Conservation (phyloP, 176 grass and related monocot species). For the Ananas comosus region DNA sequence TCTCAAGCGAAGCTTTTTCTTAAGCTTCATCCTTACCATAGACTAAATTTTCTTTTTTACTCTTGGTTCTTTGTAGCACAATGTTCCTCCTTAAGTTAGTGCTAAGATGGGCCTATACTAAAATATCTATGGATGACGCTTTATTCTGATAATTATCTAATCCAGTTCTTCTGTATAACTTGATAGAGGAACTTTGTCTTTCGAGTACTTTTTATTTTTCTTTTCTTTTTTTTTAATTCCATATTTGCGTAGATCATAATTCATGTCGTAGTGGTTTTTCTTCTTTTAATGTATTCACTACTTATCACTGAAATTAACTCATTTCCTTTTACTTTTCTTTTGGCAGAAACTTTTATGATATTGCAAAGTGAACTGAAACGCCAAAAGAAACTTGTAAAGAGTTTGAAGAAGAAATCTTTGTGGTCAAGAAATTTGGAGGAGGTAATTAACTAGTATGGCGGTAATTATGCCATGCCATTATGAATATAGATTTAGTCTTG, state of each 20-base stretch:
- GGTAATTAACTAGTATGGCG: slow-evolving; percentile 32
- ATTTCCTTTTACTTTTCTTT: not conserved
- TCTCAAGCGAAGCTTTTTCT: no score
- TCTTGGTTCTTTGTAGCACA: no score
- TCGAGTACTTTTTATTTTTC: not conserved
- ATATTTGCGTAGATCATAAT: not conserved
- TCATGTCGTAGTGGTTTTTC: not conserved
- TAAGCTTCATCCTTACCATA: no score
- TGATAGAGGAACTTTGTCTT: not conserved
- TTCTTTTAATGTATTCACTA: not conserved
- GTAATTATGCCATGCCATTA: not conserved
- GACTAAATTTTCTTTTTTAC: no score
- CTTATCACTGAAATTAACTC: not conserved
- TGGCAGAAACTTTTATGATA: slow-evolving; percentile 76
- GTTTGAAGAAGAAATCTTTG: slow-evolving; percentile 91
- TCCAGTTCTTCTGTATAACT: not conserved
- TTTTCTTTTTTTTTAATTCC: not conserved
- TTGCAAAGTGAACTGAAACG: slow-evolving; percentile 82
- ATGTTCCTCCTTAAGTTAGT: no score
- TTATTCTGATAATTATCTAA: not conserved
- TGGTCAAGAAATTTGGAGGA: slow-evolving; percentile 89
- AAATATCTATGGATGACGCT: no score
- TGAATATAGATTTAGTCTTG: not conserved
- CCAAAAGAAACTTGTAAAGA: slow-evolving; percentile 89
- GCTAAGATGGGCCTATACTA: no score